Evolutionary conservation across 768 basidiomycete species (phyloP), one percentile per base, ranked within the genome.

Genomic region (Rhodotorula babjevae): DNA sequence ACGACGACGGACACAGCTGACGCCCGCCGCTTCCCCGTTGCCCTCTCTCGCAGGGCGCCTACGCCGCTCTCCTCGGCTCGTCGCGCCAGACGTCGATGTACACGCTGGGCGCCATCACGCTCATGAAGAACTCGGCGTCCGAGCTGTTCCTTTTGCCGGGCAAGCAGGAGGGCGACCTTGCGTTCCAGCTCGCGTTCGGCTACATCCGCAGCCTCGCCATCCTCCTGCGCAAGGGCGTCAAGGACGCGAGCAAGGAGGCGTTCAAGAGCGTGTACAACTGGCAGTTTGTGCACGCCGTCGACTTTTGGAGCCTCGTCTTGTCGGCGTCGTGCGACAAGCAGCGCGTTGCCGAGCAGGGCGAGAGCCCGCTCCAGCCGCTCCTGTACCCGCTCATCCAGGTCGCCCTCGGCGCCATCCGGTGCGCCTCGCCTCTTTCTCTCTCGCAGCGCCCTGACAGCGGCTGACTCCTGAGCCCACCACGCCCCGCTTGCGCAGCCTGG

Each of bases 91-190:
- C 93, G n/a, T 90, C 85, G 61, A 84, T 87, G 4, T 88, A 95
- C 81, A 92, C 90, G 8, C 83, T 98, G 16, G 93, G 95, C 31
- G 87, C 90, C 5, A 90, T 98, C 81, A 95, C 91, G 78, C 83
- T 98, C 57, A 95, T 97, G 92, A 99, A 99, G 82, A 96, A 98
- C 80, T 91, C 93, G 12, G 95, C 94, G 0, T 90, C 91, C 1
- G 93, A 96, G 79, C 83, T 98, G 2, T 99, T 91, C 82, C 89
- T 88, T 74, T 82, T 93, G 63, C 85, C 90, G 77, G 89, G 88
- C 71, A 84, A 85, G 23, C 82, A 84, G 16, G 75, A 76, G 18
- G 56, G 58, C 36, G 72, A 70, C 50, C 66, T 74, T 55, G 84
- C 91, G 19, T 98, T 98, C 81, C 93, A 93, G 77, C 93, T 96